Evolutionary conservation across 371 early-diverging fungal species (phyloP).

Genomic region (Vairimorpha necatrix): DNA sequence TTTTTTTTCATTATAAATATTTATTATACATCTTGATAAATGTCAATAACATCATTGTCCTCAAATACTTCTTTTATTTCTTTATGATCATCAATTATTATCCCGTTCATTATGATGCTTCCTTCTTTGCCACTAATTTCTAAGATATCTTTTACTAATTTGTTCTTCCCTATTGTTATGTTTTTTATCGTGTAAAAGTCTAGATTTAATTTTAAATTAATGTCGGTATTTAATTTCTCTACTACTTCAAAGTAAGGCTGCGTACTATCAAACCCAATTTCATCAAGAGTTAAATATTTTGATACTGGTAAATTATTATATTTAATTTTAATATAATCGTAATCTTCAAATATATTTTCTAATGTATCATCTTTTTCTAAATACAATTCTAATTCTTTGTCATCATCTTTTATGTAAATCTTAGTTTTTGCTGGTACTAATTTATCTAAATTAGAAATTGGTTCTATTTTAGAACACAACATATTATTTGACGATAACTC

Average conservation of each 20-base stretch:
- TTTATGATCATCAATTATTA: neutral
- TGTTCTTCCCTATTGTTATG: neutral
- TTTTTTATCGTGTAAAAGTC: neutral
- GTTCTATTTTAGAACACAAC: neutral
- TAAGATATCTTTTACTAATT: slow-evolving; percentile 1
- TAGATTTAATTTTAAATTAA: slow-evolving; percentile 22
- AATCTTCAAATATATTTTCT: neutral
- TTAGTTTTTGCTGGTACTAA: neutral
- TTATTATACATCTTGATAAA: neutral
- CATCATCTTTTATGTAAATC: neutral
- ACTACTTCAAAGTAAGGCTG: slow-evolving; percentile 5
- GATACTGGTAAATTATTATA: slow-evolving; percentile 22
- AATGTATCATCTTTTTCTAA: neutral
- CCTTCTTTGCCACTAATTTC: neutral
- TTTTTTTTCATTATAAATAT: too few relatives aligned
- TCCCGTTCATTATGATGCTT: slow-evolving; percentile 13
- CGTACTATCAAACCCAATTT: slow-evolving; percentile 15
- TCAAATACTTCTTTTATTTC: neutral
- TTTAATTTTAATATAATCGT: slow-evolving; percentile 3
- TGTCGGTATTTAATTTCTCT: neutral
- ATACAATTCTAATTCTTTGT: neutral
- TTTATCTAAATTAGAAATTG: neutral
- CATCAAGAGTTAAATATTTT: slow-evolving; percentile 21
- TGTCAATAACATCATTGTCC: slow-evolving; percentile 18
- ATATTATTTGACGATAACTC: neutral